phyloP scores from a whole-genome alignment of 306 rosid genomes.

The cucumber (Cucumis sativus) region DNA sequence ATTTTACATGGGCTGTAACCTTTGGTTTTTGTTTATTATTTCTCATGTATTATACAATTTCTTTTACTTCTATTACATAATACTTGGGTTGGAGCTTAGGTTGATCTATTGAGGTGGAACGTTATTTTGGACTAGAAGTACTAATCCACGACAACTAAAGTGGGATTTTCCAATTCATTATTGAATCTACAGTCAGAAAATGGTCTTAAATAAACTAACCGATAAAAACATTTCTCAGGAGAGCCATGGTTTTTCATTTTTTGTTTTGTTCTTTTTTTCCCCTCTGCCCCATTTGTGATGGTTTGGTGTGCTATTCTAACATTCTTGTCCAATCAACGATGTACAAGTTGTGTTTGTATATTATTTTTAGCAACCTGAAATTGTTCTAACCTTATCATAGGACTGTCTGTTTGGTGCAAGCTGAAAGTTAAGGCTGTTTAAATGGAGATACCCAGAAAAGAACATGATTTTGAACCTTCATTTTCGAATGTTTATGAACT shows the following conservation, averaged over 20 bases:
- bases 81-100: neutral
- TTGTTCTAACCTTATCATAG: neutral
- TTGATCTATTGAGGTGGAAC: neutral
- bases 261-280: too few relatives aligned
- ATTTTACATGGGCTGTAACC: neutral
- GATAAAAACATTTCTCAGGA: neutral
- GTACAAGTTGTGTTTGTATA: neutral
- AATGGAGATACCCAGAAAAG: conserved; percentile 7
- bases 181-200: neutral
- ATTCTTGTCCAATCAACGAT: neutral
- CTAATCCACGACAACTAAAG: neutral
- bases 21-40: neutral
- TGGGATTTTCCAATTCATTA: neutral
- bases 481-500: conserved; percentile 30
- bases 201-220: neutral
- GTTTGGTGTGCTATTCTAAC: neutral
- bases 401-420: neutral
- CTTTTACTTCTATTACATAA: neutral
- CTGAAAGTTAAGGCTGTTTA: neutral
- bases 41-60: neutral
- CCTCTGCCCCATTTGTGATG: neutral
- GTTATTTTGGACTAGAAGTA: neutral
- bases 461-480: conserved; percentile 23
- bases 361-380: neutral
- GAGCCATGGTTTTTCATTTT: neutral